Conservation (phyloP, 257 asterid genomes). For the Petunia axillaris region DNA sequence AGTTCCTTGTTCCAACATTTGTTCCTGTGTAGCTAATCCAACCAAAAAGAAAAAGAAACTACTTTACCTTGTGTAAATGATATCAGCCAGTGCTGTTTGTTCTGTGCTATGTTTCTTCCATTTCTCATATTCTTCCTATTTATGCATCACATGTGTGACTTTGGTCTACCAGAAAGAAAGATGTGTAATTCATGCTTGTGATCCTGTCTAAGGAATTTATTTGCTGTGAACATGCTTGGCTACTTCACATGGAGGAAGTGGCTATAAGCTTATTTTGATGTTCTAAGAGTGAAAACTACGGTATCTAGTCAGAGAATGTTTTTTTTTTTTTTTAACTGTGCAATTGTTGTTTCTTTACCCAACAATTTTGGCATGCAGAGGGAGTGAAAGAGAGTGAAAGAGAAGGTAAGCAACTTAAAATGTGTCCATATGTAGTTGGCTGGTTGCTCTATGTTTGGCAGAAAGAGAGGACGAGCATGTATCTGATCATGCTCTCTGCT, state of each 20-base stretch:
- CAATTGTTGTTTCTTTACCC: neutral
- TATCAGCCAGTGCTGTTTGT: neutral
- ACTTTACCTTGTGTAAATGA: neutral
- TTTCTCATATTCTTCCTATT: neutral
- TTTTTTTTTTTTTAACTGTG: neutral
- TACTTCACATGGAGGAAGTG: conserved; percentile 16
- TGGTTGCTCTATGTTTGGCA: neutral
- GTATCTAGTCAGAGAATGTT: conserved; percentile 8
- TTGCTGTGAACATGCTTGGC: conserved; percentile 13
- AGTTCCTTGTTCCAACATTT: neutral
- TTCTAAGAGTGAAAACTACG: neutral
- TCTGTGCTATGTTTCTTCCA: neutral
- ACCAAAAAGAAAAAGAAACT: neutral
- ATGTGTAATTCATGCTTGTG: neutral
- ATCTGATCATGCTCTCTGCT: neutral
- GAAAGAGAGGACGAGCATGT: neutral
- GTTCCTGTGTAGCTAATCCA: conserved; percentile 7
- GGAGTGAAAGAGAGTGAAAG: neutral
- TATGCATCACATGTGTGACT: conserved; percentile 2
- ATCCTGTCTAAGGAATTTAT: neutral
- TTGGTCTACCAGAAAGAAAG: neutral
- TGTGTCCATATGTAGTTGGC: neutral
- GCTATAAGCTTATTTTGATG: conserved; percentile 18
- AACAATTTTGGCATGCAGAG: neutral
- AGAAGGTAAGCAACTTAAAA: neutral